Evolutionary conservation across 1,139 yeast species (phyloP), one percentile per base, ranked within the genome.

Genomic region (Blastobotrys arbuscula): DNA sequence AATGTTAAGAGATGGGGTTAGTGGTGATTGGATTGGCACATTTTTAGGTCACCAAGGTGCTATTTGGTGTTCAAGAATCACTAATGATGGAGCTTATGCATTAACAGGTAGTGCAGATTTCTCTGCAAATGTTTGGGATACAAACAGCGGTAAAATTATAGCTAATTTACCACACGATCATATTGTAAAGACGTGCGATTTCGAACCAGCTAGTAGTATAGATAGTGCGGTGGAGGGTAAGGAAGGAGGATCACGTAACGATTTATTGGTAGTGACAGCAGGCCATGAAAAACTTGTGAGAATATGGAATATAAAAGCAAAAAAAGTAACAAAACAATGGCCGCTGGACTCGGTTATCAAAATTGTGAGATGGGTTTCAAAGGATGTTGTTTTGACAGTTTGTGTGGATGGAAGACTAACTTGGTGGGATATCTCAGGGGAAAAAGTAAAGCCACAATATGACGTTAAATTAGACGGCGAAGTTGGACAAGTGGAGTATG

Each of bases 11-110:
- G 64, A 66, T 44, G 72, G 71, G 1, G 60, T 62, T 20, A 66
- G 70, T 13, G 72, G 72, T 2, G 72, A 68, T 52, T 68, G 72
- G 72, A 57, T 68, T 30, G 72, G 72, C 30, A 67, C 72, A 3
- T 68, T 62, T 47, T 51, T 67, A 9, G 72, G 72, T 12, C 72
- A 68, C 47, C 65, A 66, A 45, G 72, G 72, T 3, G 70, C 72
- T 5, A 63, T 64, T 6, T 65, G 70, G 69, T 63, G 69, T 44
- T 59, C 68, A n/a, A 52, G 65, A 20, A 46, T 68, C 34, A 60
- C 65, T 21, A 43, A 50, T 3, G 62, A 62, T 45, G 66, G 63
- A 7, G 45, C 51, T 2, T 50, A 48, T 45, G 67, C 66, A 5
- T 59, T 62, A 13, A 65, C 70, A 3, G 67, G 69, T 2, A 63